Conservation (phyloP, 2,329 filamentous ascomycete genomes). For the Alternaria brassicae region DNA sequence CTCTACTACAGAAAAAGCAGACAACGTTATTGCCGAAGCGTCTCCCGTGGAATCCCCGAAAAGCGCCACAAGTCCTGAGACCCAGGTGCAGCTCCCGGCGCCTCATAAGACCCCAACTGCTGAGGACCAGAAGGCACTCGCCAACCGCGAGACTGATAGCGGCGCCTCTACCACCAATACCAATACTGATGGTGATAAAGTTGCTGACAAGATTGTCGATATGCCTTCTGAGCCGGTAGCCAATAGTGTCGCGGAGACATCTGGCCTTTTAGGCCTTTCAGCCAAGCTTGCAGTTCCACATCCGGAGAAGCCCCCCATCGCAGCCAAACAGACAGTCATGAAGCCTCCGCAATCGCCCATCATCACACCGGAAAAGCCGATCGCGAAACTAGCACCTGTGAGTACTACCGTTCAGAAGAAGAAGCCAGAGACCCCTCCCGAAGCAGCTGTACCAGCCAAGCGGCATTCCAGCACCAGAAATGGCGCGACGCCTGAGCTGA, state of each 20-base stretch:
- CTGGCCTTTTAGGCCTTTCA: background rate
- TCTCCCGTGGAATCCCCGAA: background rate
- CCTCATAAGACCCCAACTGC: background rate
- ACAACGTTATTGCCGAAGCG: background rate
- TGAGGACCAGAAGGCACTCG: background rate
- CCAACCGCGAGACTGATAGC: background rate
- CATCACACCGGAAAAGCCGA: background rate
- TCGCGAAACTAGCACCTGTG: background rate
- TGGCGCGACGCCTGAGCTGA: constrained; percentile 6
- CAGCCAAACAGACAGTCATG: background rate
- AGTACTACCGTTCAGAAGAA: background rate
- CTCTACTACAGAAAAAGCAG: background rate
- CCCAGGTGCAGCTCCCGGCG: background rate
- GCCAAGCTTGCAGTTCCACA: background rate
- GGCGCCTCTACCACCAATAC: background rate
- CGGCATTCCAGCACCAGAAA: constrained; percentile 7
- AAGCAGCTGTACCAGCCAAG: constrained; percentile 8
- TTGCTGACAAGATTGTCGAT: background rate
- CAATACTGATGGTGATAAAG: background rate
- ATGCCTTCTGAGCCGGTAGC: background rate
- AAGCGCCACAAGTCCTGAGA: background rate
- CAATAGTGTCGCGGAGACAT: background rate
- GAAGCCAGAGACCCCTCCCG: background rate
- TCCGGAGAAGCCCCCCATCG: background rate
- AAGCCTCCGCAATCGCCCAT: background rate